Conservation (phyloP, 257 asterid species). For the Gentiana macrophylla region DNA sequence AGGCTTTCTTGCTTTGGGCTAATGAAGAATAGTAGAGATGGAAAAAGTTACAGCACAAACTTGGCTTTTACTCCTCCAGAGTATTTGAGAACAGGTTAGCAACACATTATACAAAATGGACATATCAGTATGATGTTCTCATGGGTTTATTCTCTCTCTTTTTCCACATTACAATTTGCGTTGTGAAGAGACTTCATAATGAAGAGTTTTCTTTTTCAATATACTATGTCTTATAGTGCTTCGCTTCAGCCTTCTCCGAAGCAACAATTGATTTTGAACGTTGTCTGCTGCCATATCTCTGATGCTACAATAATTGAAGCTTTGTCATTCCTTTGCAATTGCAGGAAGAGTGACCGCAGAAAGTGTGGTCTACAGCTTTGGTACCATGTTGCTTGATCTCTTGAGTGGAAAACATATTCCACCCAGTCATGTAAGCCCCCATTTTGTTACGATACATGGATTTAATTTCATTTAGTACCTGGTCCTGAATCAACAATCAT, state of each 20-base stretch:
- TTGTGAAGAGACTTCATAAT: not conserved
- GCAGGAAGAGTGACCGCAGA: constrained; percentile 47
- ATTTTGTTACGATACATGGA: not conserved
- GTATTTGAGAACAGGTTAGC: constrained; percentile 36
- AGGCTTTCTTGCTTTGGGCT: constrained; percentile 49
- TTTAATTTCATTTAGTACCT: not conserved
- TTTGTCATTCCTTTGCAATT: too few species aligned
- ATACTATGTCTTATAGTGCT: not conserved
- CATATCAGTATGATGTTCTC: too few species aligned
- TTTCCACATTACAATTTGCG: not conserved
- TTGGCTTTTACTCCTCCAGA: constrained; percentile 49
- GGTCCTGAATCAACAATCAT: not conserved
- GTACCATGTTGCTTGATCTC: constrained; percentile 46
- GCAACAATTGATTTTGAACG: too few species aligned
- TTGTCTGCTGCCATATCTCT: too few species aligned
- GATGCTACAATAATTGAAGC: too few species aligned
- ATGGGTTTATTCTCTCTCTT: too few species aligned
- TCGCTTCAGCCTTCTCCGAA: too few species aligned
- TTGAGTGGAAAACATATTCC: constrained; percentile 52
- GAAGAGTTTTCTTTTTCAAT: not conserved
- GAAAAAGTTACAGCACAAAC: constrained; percentile 44
- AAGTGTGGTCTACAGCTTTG: constrained; percentile 46
- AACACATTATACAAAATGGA: not conserved
- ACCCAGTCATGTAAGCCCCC: constrained; percentile 38
- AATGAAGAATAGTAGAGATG: constrained; percentile 50